Base-by-base conservation (phyloP, 1,284 basidiomycete species). In the Malassezia obtusa region DNA sequence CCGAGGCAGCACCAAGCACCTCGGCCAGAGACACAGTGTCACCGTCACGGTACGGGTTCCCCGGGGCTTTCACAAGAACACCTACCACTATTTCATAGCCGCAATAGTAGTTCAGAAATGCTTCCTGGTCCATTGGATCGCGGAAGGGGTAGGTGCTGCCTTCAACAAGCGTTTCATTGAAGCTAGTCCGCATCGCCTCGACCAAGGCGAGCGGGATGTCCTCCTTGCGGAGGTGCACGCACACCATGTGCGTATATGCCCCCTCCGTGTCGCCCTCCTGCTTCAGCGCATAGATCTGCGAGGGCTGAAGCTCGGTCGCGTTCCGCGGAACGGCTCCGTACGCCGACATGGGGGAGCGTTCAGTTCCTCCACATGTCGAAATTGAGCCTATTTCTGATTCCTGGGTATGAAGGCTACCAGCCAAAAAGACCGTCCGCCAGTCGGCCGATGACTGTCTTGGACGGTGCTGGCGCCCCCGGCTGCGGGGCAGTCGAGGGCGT, bases 101-200 rank as follows among this genome's bases (percentile, higher is more conserved):
- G 64, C 87, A 83, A 72, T 83, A 90, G 73, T 88, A 89, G 58
- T 77, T 76, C 47, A 80, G 79, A 73, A 88, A 89, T 4, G 77
- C 76, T 12, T 79, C 76, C 11, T 78, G 77, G 49, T 76, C 80
- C 75, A 77, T 80, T 57, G 67, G 78, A 72, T 77, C 75, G 63
- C 87, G 85, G 70, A 89, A 88, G 0, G 89, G 88, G 73, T 91
- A 91, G 4, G 88, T 87, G 61, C 78, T 73, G 0, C 89, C 89
- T 65, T 81, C 79, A 45, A 82, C 82, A 11, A 92, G 77, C 65
- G 45, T 47, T 12, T 26, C 35, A 22, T 47, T 37, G n/a, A 24
- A 36, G 26, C 7, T 26, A 9, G 40, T 19, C 17, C 40, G 40
- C 40, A 43, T 25, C 45, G 17, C 31, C 11, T 35, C 11, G 4